These are phyloP conservation scores for Thamnidium elegans DNA, from an alignment of 192 early-diverging fungal genomes.

Conservation along the genomic window DNA sequence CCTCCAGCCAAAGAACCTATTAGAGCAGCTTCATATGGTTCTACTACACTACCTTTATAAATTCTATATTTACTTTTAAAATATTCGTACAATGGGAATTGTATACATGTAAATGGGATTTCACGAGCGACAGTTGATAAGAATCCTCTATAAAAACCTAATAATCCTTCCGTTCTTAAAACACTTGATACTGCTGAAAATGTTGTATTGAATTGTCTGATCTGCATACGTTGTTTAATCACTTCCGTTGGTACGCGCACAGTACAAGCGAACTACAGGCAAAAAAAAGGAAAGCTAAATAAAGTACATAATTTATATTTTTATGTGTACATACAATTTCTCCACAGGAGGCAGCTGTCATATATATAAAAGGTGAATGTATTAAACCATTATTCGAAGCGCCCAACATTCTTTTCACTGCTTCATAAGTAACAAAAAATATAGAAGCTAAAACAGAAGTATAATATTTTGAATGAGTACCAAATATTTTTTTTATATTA, in stretches of 20 bases:
- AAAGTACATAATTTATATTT: not conserved
- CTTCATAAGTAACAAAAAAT: constrained; percentile 93
- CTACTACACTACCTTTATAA: constrained; percentile 42
- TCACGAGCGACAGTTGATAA: constrained; percentile 88
- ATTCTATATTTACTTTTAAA: constrained; percentile 63
- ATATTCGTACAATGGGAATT: constrained; percentile 93
- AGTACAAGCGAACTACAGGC: constrained; percentile 71
- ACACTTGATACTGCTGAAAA: constrained; percentile 63
- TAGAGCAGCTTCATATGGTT: constrained; percentile 79
- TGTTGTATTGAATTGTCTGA: constrained; percentile 66
- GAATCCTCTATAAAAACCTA: constrained; percentile 92
- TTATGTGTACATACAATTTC: constrained; percentile 66
- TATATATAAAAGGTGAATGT: constrained; percentile 71
- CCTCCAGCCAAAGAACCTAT: constrained; percentile 88
- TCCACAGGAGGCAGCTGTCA: constrained; percentile 85
- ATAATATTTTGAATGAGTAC: not conserved
- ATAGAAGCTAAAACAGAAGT: constrained; percentile 52
- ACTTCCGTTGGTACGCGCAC: constrained; percentile 94
- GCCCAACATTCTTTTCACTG: constrained; percentile 56
- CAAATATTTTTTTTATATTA: not conserved
- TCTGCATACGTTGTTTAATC: constrained; percentile 93
- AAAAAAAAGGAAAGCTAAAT: not conserved
- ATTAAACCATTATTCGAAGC: constrained; percentile 35
- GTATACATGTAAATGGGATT: constrained; percentile 94
- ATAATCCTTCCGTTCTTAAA: constrained; percentile 62